Evolutionary conservation across 768 basidiomycete genomes (phyloP).

Genomic region (Paxillus involutus): DNA sequence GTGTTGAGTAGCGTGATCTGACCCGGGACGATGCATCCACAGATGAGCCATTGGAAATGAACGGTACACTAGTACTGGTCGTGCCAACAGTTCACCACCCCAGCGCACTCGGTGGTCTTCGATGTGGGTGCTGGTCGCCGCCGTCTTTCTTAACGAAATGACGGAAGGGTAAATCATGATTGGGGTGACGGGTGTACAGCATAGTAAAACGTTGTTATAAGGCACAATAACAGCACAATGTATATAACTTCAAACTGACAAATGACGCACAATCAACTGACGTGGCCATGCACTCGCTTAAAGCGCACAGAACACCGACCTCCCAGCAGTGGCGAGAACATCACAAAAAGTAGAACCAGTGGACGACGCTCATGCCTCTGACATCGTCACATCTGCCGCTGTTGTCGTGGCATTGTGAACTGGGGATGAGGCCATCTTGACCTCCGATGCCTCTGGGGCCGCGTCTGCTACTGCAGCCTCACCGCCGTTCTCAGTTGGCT

Average conservation of each 20-base stretch:
- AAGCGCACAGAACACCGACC: slow-evolving; percentile 13
- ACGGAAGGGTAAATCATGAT: neutral
- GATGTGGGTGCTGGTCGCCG: neutral
- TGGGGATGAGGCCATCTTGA: slow-evolving; percentile 21
- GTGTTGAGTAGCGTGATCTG: no score
- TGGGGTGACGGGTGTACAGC: slow-evolving; percentile 24
- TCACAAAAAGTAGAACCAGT: slow-evolving; percentile 9
- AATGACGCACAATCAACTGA: slow-evolving; percentile 21
- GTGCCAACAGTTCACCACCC: no score
- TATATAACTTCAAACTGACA: slow-evolving; percentile 17
- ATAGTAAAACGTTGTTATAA: slow-evolving; percentile 16
- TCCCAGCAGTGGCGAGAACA: slow-evolving; percentile 7
- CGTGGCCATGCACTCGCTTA: slow-evolving; percentile 3
- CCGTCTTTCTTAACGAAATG: neutral
- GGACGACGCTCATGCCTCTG: slow-evolving; percentile 32
- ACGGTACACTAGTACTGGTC: no score
- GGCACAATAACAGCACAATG: slow-evolving; percentile 14
- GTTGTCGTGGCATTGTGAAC: slow-evolving; percentile 30
- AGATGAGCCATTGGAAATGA: no score
- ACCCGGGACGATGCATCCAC: no score
- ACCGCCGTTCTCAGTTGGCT: slow-evolving; percentile 30
- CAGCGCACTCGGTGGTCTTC: neutral
- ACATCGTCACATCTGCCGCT: slow-evolving; percentile 42
- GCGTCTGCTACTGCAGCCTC: slow-evolving; percentile 23
- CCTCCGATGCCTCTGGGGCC: slow-evolving; percentile 15